Conservation (phyloP, 148 eudicot species). For the Fagopyrum homotropicum region DNA sequence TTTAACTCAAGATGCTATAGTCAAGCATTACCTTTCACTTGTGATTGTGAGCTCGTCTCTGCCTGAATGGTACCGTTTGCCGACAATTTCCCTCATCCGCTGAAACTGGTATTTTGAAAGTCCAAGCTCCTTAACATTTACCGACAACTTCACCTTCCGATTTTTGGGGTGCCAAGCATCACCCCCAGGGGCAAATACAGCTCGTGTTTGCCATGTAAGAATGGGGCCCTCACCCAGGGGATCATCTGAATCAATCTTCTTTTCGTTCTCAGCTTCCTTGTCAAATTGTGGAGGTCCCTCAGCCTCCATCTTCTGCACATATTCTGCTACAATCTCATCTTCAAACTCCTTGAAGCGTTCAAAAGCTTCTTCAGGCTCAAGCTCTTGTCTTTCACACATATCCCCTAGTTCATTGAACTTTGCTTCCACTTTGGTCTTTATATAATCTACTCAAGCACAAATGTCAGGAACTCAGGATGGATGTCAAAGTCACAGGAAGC, state of each 20-base stretch:
- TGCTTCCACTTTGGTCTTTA: slow-evolving; percentile 63
- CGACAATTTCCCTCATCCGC: slow-evolving; percentile 78
- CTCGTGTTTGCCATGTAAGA: slow-evolving; percentile 84
- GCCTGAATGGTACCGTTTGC: slow-evolving; percentile 77
- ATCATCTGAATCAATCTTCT: slow-evolving; percentile 48
- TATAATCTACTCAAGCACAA: slow-evolving; percentile 38
- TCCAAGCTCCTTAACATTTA: slow-evolving; percentile 91
- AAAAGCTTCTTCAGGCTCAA: slow-evolving; percentile 66
- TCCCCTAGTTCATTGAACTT: slow-evolving; percentile 73
- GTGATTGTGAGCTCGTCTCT: slow-evolving; percentile 86
- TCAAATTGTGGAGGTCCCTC: slow-evolving; percentile 49
- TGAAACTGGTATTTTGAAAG: slow-evolving; percentile 74
- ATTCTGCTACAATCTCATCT: slow-evolving; percentile 62
- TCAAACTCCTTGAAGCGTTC: slow-evolving; percentile 72
- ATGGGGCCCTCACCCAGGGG: slow-evolving; percentile 88
- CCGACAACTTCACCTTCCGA: slow-evolving; percentile 80
- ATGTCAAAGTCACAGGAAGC: background rate
- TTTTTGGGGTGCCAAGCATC: slow-evolving; percentile 99
- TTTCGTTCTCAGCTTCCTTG: slow-evolving; percentile 26
- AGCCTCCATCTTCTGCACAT: slow-evolving; percentile 47
- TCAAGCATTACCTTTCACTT: slow-evolving; percentile 68
- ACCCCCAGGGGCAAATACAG: slow-evolving; percentile 73
- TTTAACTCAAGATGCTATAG: background rate
- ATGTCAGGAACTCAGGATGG: background rate
- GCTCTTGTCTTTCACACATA: slow-evolving; percentile 61